Evolutionary conservation across 140 eudicot species (phyloP).

Genomic region (Oenanthe javanica): DNA sequence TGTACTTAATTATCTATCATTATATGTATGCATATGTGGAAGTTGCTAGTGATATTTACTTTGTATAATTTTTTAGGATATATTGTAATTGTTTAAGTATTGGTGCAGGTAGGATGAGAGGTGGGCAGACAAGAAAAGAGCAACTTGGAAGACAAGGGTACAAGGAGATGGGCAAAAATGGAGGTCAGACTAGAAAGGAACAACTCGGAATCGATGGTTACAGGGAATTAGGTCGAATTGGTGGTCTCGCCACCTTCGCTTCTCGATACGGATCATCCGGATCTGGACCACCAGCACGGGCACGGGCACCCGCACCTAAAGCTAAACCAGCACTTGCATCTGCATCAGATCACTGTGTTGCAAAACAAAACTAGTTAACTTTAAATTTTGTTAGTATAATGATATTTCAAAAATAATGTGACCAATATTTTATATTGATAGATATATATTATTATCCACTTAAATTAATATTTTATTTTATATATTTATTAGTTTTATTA

Average conservation of each 20-base stretch:
- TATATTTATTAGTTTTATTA: too few species aligned
- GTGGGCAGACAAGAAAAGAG: constrained; percentile 65
- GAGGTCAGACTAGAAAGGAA: constrained; percentile 59
- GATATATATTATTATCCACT: too few species aligned
- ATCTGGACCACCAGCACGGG: background rate
- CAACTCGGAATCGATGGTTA: constrained; percentile 68
- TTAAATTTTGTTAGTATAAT: too few species aligned
- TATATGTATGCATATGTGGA: too few species aligned
- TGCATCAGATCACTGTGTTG: background rate
- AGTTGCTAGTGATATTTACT: too few species aligned
- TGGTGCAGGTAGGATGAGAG: constrained; percentile 48
- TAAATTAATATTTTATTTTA: too few species aligned
- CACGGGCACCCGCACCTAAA: background rate
- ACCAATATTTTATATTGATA: too few species aligned
- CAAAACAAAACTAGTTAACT: background rate
- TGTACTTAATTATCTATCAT: too few species aligned
- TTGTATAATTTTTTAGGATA: background rate
- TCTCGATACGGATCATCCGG: background rate
- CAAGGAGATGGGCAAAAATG: constrained; percentile 51
- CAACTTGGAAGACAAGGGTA: constrained; percentile 68
- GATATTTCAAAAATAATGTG: too few species aligned
- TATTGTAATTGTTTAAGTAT: background rate
- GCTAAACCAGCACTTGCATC: background rate
- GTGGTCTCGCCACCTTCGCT: constrained; percentile 46
- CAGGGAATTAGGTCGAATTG: constrained; percentile 65